Evolutionary conservation across 2,329 filamentous ascomycete genomes (phyloP).

Genomic region (Cercospora sp.): DNA sequence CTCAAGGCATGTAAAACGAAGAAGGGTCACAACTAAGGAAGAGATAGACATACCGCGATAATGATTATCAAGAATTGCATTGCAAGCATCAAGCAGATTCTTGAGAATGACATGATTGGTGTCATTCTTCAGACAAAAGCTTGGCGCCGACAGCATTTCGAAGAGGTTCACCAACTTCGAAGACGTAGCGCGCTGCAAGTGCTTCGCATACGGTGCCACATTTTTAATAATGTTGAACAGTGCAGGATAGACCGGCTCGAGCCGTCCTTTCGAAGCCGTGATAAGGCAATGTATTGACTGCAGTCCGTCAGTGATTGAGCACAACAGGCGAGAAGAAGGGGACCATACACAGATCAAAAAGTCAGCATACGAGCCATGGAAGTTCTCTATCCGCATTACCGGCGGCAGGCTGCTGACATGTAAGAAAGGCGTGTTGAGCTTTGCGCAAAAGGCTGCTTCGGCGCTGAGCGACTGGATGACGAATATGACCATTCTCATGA

Average conservation of each 20-base stretch:
- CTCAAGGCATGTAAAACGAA: neutral
- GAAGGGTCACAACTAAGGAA: neutral
- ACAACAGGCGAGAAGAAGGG: no score
- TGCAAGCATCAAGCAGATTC: constrained; percentile 84
- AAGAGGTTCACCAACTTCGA: constrained; percentile 85
- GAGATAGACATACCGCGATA: constrained; percentile 28
- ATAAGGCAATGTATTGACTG: constrained; percentile 90
- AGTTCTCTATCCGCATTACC: constrained; percentile 78
- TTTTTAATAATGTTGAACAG: constrained; percentile 92
- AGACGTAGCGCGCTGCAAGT: constrained; percentile 71
- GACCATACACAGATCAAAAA: constrained; percentile 59
- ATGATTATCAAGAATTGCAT: constrained; percentile 85
- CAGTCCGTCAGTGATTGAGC: neutral
- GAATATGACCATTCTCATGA: constrained; percentile 97
- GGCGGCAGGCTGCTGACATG: constrained; percentile 83
- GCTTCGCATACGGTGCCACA: constrained; percentile 79
- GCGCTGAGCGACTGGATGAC: constrained; percentile 92
- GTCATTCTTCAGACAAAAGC: constrained; percentile 89
- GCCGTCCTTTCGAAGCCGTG: constrained; percentile 83
- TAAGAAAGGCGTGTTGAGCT: constrained; percentile 84
- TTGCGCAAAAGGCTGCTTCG: constrained; percentile 84
- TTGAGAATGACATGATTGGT: constrained; percentile 80
- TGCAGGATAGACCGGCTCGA: constrained; percentile 89
- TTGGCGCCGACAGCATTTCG: constrained; percentile 87
- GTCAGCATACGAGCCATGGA: constrained; percentile 88